phyloP scores from a whole-genome alignment of 768 basidiomycete genomes.

The Gelatoporia subvermispora region DNA sequence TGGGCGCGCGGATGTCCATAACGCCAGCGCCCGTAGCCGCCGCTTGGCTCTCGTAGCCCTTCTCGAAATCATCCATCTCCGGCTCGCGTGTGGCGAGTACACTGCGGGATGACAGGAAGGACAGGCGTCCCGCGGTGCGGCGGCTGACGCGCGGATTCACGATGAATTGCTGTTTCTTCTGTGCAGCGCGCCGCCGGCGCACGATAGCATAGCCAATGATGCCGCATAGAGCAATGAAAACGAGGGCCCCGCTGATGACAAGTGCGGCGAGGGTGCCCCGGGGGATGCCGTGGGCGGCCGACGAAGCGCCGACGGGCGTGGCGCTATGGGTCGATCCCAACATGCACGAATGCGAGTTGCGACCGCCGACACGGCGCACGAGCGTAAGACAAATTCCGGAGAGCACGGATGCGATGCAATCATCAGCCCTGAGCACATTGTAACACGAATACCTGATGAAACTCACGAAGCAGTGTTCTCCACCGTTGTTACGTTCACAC shows the following conservation, averaged over 20 bases:
- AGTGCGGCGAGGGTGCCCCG: slow-evolving; percentile 66
- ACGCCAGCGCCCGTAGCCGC: slow-evolving; percentile 3
- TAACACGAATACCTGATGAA: neutral
- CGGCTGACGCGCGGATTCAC: slow-evolving; percentile 21
- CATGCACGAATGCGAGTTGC: too few species aligned
- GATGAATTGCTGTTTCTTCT: slow-evolving; percentile 22
- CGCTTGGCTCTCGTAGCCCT: neutral
- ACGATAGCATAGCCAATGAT: slow-evolving; percentile 38
- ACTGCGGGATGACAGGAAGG: slow-evolving; percentile 12
- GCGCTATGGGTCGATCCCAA: slow-evolving; percentile 6
- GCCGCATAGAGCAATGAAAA: slow-evolving; percentile 41
- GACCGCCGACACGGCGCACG: neutral
- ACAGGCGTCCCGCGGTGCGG: slow-evolving; percentile 10
- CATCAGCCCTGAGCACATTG: neutral
- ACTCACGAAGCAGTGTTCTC: slow-evolving; percentile 32
- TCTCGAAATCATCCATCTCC: slow-evolving; percentile 6
- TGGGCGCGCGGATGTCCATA: slow-evolving; percentile 8
- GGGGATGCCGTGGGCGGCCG: slow-evolving; percentile 26
- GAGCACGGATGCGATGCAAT: neutral
- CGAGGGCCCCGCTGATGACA: slow-evolving; percentile 50
- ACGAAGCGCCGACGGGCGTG: slow-evolving; percentile 8
- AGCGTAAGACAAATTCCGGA: neutral
- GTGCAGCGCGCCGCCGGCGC: slow-evolving; percentile 32
- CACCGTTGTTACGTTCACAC: slow-evolving; percentile 45
- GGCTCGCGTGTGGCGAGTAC: neutral